A percentile compares a stretch with the other conserved stretches of the same genome.
Evolutionary conservation across 768 basidiomycete species (phyloP).

Genomic region (Flagelloscypha sp.): DNA sequence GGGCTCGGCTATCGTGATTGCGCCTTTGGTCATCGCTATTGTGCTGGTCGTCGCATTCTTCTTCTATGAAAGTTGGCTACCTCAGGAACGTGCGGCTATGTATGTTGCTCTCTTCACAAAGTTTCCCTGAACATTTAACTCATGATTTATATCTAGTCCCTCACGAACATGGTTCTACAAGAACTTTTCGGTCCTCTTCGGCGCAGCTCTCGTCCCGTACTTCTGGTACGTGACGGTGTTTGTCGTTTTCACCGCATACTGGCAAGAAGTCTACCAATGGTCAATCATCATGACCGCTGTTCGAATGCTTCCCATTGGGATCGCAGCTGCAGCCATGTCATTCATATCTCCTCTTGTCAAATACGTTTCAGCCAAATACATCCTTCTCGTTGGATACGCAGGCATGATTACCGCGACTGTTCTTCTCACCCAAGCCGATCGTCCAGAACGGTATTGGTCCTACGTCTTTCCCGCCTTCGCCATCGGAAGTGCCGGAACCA

Average conservation of each 20-base stretch:
- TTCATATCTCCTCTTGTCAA: too few relatives aligned
- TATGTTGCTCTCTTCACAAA: too few relatives aligned
- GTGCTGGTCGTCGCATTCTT: constrained; percentile 36
- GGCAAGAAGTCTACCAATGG: constrained; percentile 37
- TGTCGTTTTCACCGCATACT: constrained; percentile 26
- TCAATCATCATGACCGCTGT: constrained; percentile 28
- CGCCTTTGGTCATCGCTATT: constrained; percentile 38
- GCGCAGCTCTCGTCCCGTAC: constrained; percentile 28
- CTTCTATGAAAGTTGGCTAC: constrained; percentile 37
- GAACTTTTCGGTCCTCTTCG: constrained; percentile 33
- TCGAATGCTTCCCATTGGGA: constrained; percentile 32
- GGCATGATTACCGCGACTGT: constrained; percentile 29
- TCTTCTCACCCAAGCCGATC: constrained; percentile 34
- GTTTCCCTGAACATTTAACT: too few relatives aligned
- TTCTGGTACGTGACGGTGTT: constrained; percentile 33
- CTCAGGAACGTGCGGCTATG: constrained; percentile 33
- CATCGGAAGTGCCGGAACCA: constrained; percentile 37
- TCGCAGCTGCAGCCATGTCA: too few relatives aligned
- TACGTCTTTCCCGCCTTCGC: constrained; percentile 42
- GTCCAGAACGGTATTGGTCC: constrained; percentile 35
- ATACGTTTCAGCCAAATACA: constrained; percentile 31
- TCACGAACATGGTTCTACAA: constrained; percentile 34
- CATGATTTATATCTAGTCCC: constrained; percentile 23
- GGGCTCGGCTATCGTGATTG: constrained; percentile 35
- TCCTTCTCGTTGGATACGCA: constrained; percentile 34